Conservation (phyloP, 345 rosid species). For the Citrus reticulata region DNA sequence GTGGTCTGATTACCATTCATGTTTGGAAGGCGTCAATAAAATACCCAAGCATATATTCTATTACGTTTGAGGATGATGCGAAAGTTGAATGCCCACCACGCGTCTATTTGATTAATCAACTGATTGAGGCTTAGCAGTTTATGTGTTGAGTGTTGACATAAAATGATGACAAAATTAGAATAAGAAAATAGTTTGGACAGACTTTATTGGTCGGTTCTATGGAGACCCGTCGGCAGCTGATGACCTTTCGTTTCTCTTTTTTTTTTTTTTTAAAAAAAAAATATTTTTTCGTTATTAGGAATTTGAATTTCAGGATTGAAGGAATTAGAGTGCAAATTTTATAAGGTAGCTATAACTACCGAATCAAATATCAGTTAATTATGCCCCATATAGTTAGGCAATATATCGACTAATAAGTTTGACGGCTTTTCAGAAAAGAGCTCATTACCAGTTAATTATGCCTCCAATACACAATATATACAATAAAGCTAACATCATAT, state of each 20-base stretch:
- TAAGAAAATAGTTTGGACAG: neutral
- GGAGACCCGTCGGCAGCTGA: neutral
- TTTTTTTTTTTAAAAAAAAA: too few species aligned
- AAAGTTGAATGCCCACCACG: slow-evolving; percentile 11
- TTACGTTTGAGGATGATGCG: neutral
- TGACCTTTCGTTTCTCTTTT: neutral
- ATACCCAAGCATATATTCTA: too few species aligned
- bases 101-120: neutral
- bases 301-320: neutral
- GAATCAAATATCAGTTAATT: neutral
- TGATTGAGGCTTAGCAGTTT: neutral
- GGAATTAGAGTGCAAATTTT: neutral
- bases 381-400: too few species aligned
- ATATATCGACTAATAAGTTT: neutral
- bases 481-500: neutral
- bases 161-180: neutral
- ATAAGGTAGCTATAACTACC: neutral
- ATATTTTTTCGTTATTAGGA: neutral
- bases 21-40: neutral
- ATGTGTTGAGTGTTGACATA: neutral
- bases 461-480: neutral
- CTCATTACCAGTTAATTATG: neutral
- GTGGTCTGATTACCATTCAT: neutral
- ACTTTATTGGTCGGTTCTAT: neutral
- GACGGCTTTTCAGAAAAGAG: neutral